Evolutionary conservation across 495 filamentous ascomycete genomes (phyloP).

Genomic region (Penicillium egyptiacum): DNA sequence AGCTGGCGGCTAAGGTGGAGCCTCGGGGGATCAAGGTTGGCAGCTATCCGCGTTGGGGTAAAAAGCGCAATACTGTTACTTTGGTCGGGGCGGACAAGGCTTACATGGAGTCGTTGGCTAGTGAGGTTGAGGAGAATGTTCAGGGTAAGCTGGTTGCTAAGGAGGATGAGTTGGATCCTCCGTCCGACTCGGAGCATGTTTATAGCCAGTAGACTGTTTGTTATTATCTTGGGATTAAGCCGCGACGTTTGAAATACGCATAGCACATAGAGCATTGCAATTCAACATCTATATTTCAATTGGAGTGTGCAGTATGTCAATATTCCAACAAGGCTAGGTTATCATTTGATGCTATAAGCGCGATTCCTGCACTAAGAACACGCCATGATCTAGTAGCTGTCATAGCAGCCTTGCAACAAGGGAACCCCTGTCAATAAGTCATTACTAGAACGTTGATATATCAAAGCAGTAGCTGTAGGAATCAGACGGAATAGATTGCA

Average conservation of each 20-base stretch:
- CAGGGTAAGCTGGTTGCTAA: conserved; percentile 54
- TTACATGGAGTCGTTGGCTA: conserved; percentile 59
- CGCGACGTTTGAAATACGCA: not conserved
- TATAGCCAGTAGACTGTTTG: conserved; percentile 25
- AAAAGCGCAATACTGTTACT: conserved; percentile 85
- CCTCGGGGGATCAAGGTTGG: conserved; percentile 86
- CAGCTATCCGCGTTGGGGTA: conserved; percentile 91
- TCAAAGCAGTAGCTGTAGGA: not conserved
- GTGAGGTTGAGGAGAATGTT: conserved; percentile 62
- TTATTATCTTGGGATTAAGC: not conserved
- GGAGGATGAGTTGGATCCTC: conserved; percentile 60
- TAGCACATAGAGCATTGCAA: conserved; percentile 5
- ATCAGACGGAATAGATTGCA: not conserved
- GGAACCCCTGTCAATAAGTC: not conserved
- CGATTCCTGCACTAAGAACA: too few species aligned
- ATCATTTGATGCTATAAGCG: not conserved
- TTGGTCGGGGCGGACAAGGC: conserved; percentile 73
- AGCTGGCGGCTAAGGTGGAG: conserved; percentile 69
- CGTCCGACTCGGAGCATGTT: conserved; percentile 32
- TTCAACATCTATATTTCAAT: not conserved
- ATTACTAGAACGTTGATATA: not conserved
- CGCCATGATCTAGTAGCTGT: not conserved
- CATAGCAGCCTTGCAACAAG: not conserved
- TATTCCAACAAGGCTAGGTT: not conserved
- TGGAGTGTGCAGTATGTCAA: not conserved